phyloP scores from a whole-genome alignment of 2,329 filamentous ascomycete genomes.

The Neopestalotiopsis sp. region DNA sequence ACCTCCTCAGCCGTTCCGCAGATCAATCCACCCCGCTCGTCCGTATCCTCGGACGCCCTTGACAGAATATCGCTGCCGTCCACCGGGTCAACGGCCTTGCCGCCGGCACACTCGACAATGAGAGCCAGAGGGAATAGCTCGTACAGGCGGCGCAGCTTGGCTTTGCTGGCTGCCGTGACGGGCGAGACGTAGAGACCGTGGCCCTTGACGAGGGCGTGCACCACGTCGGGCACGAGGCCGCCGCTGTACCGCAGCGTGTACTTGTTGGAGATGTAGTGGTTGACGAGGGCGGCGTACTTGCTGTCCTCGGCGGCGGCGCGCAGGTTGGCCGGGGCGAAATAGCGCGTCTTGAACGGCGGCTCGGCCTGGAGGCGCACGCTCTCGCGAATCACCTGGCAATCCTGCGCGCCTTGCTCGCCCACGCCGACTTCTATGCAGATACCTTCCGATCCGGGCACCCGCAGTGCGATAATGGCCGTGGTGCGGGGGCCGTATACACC shows the following conservation, averaged over 20 bases:
- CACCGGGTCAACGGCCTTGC: conserved; percentile 55
- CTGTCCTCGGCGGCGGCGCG: conserved; percentile 58
- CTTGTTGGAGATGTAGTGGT: conserved; percentile 52
- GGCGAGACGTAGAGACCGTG: conserved; percentile 67
- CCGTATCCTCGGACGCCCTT: conserved; percentile 42
- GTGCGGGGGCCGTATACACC: conserved; percentile 61
- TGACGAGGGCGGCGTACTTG: conserved; percentile 54
- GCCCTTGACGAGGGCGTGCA: conserved; percentile 63
- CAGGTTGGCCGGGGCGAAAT: conserved; percentile 68
- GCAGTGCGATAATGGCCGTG: conserved; percentile 59
- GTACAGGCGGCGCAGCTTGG: conserved; percentile 64
- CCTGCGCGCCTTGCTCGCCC: conserved; percentile 27
- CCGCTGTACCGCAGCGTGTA: conserved; percentile 67
- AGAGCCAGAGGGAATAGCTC: conserved; percentile 66
- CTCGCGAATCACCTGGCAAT: conserved; percentile 46
- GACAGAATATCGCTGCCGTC: conserved; percentile 48
- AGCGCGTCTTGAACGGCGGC: conserved; percentile 51
- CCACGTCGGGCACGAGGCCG: conserved; percentile 65
- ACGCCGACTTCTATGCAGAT: conserved; percentile 59
- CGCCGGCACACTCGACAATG: conserved; percentile 64
- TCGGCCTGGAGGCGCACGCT: conserved; percentile 42
- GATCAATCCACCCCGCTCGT: conserved; percentile 55
- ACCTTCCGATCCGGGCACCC: conserved; percentile 43
- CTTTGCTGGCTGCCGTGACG: conserved; percentile 53
- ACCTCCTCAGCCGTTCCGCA: conserved; percentile 58